These are phyloP conservation scores for Mycena pura DNA, from an alignment of 768 basidiomycete genomes.

Conservation along the genomic window DNA sequence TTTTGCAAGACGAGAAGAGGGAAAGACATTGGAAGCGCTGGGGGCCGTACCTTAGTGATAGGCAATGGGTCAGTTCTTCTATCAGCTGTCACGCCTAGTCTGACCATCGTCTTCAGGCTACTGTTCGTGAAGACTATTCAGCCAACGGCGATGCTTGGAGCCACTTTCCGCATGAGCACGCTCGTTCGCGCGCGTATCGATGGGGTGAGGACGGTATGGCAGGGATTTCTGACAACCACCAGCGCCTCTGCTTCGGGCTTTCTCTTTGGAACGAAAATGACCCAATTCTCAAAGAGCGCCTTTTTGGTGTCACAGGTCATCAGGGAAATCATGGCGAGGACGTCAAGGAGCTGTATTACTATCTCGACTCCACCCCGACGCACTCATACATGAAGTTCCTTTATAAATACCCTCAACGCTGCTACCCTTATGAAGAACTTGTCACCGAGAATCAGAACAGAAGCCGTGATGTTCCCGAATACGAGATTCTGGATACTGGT, in stretches of 20 bases:
- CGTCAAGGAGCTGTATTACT: slow-evolving; percentile 98
- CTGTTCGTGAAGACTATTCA: slow-evolving; percentile 98
- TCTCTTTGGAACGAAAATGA: slow-evolving; percentile 96
- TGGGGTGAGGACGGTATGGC: slow-evolving; percentile 99
- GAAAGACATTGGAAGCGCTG: slow-evolving; percentile 97
- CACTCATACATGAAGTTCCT: slow-evolving; percentile 99
- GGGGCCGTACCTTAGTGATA: slow-evolving; percentile 97
- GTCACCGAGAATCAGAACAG: slow-evolving; percentile 85
- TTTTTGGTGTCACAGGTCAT: slow-evolving; percentile 95
- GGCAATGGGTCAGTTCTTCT: slow-evolving; percentile 87
- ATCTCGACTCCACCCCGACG: slow-evolving; percentile 97
- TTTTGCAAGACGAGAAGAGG: slow-evolving; percentile 81
- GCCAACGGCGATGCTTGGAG: slow-evolving; percentile 95
- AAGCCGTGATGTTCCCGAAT: slow-evolving; percentile 87
- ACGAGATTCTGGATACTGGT: slow-evolving; percentile 92
- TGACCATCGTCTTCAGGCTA: slow-evolving; percentile 65
- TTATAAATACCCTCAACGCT: slow-evolving; percentile 96
- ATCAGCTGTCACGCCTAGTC: neutral
- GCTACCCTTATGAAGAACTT: slow-evolving; percentile 93
- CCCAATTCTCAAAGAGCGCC: slow-evolving; percentile 93
- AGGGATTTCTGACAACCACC: slow-evolving; percentile 97
- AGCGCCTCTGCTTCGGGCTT: slow-evolving; percentile 88
- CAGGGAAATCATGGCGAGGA: slow-evolving; percentile 99
- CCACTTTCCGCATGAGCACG: slow-evolving; percentile 93
- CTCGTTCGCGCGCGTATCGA: slow-evolving; percentile 92